These are phyloP conservation scores for Papiliotrema terrestris DNA, from an alignment of 1,284 basidiomycete genomes.

Conservation along the genomic window DNA sequence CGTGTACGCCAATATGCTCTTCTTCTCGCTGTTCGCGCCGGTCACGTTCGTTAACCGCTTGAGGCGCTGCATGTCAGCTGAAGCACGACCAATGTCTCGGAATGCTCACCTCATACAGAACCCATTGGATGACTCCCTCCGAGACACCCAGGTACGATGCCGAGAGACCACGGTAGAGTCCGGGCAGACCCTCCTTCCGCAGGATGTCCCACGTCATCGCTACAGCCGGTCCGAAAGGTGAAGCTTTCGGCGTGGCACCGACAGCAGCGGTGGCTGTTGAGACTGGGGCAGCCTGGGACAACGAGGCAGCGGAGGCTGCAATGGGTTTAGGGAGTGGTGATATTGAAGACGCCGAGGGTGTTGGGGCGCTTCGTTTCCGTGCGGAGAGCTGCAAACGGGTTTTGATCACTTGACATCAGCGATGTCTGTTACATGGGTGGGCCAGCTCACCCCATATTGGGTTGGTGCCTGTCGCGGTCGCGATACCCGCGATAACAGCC, in stretches of 20 bases:
- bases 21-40: slow-evolving; percentile 11
- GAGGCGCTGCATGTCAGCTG: slow-evolving; percentile 29
- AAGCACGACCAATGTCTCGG: background rate
- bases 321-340: slow-evolving; percentile 21
- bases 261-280: slow-evolving; percentile 12
- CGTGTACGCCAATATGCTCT: slow-evolving; percentile 54
- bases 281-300: slow-evolving; percentile 10
- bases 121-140: slow-evolving; percentile 97
- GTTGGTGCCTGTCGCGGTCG: slow-evolving; percentile 87
- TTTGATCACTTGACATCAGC: slow-evolving; percentile 68
- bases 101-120: slow-evolving; percentile 71
- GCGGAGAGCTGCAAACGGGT: slow-evolving; percentile 73
- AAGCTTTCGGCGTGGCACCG: slow-evolving; percentile 18
- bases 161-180: slow-evolving; percentile 91
- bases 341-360: slow-evolving; percentile 4
- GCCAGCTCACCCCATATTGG: slow-evolving; percentile 71
- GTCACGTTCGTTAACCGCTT: slow-evolving; percentile 33
- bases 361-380: slow-evolving; percentile 17
- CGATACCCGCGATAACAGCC: slow-evolving; percentile 74
- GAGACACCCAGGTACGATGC: slow-evolving; percentile 95
- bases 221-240: slow-evolving; percentile 15
- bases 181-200: slow-evolving; percentile 74
- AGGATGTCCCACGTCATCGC: slow-evolving; percentile 68
- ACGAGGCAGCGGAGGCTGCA: slow-evolving; percentile 23
- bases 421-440: background rate